Evolutionary conservation across 371 early-diverging fungal species (phyloP).

Genomic region (Choanephora cucurbitarum): DNA sequence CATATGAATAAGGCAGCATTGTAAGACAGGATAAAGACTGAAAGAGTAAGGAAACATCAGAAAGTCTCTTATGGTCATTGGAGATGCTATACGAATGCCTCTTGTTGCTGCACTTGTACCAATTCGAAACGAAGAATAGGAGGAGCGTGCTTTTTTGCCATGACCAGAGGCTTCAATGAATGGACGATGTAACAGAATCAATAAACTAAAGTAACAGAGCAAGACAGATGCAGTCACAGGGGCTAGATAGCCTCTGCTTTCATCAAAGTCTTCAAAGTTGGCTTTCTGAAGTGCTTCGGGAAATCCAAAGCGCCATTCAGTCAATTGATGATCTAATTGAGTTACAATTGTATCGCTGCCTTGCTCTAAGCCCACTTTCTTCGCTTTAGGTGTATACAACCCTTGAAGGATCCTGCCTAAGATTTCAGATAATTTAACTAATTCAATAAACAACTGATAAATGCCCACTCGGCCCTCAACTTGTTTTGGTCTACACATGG

Average conservation of each 20-base stretch:
- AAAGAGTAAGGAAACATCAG: slow-evolving; percentile 51
- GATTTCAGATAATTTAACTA: slow-evolving; percentile 47
- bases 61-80: slow-evolving; percentile 38
- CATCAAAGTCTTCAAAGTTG: slow-evolving; percentile 39
- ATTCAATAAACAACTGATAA: slow-evolving; percentile 44
- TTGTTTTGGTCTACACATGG: slow-evolving; percentile 28
- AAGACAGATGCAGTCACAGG: slow-evolving; percentile 46
- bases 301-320: slow-evolving; percentile 49
- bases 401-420: slow-evolving; percentile 47
- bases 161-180: slow-evolving; percentile 37
- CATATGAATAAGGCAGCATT: slow-evolving; percentile 49
- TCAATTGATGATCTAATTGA: slow-evolving; percentile 43
- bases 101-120: slow-evolving; percentile 49
- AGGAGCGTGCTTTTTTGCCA: slow-evolving; percentile 28
- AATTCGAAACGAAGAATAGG: slow-evolving; percentile 46
- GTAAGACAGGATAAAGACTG: slow-evolving; percentile 46
- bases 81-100: slow-evolving; percentile 42
- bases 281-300: slow-evolving; percentile 38
- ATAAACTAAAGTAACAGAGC: slow-evolving; percentile 41
- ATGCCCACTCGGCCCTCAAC: slow-evolving; percentile 30
- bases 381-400: slow-evolving; percentile 47
- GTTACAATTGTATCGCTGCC: slow-evolving; percentile 48
- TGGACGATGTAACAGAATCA: slow-evolving; percentile 50
- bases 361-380: slow-evolving; percentile 35
- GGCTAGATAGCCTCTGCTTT: slow-evolving; percentile 36